Evolutionary conservation across 331 rosid species (phyloP).

Genomic region (Stylosanthes scabra): DNA sequence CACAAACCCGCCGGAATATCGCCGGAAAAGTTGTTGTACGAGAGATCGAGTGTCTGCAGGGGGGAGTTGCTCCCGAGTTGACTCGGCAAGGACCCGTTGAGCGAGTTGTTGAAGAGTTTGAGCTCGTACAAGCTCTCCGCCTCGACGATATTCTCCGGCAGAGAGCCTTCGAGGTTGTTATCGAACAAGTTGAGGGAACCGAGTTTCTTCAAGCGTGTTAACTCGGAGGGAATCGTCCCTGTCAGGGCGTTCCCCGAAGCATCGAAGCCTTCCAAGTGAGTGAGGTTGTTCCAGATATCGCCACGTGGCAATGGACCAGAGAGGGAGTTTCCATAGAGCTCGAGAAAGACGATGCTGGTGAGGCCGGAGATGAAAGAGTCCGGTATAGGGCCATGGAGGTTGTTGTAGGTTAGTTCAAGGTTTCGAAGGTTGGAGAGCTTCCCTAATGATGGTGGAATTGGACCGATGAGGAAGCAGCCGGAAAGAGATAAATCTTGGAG

Average conservation of each 20-base stretch:
- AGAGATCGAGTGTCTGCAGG: constrained; percentile 55
- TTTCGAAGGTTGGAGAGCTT: constrained; percentile 45
- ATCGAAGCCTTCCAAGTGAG: constrained; percentile 55
- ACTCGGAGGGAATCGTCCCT: constrained; percentile 64
- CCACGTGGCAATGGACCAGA: constrained; percentile 66
- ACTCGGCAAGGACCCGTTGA: constrained; percentile 60
- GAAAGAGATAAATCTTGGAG: constrained; percentile 61
- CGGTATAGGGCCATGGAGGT: constrained; percentile 61
- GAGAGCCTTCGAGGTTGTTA: constrained; percentile 58
- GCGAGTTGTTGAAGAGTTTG: constrained; percentile 64
- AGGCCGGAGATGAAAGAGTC: constrained; percentile 40
- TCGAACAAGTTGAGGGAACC: constrained; percentile 57
- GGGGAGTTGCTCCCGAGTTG: constrained; percentile 62
- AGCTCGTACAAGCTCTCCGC: constrained; percentile 58
- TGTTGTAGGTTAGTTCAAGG: constrained; percentile 65
- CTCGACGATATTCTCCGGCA: constrained; percentile 57
- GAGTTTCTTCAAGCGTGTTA: constrained; percentile 54
- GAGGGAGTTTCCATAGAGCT: constrained; percentile 59
- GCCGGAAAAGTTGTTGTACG: constrained; percentile 63
- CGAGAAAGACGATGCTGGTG: constrained; percentile 57
- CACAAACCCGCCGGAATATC: constrained; percentile 67
- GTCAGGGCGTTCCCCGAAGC: constrained; percentile 64
- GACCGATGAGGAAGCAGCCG: constrained; percentile 49
- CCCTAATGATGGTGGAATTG: constrained; percentile 57
- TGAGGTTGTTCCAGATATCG: constrained; percentile 48